phyloP scores from a whole-genome alignment of 2,329 filamentous ascomycete species.

The Epicoccum sorghinum region DNA sequence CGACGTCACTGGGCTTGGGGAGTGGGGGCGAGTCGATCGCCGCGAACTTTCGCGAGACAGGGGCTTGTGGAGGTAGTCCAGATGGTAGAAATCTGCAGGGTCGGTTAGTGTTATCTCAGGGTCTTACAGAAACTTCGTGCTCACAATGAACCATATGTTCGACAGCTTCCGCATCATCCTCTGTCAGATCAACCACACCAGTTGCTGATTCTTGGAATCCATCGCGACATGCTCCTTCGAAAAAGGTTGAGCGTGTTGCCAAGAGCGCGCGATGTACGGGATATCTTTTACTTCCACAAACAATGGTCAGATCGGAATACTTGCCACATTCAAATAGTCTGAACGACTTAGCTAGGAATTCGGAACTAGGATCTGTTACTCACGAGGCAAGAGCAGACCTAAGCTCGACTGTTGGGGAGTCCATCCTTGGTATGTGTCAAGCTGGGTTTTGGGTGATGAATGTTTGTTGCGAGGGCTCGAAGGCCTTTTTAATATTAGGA shows the following conservation, averaged over 20 bases:
- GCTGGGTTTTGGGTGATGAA: not conserved
- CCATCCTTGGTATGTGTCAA: slow-evolving; percentile 34
- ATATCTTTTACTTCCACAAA: slow-evolving; percentile 54
- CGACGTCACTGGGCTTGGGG: slow-evolving; percentile 25
- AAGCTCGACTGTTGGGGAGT: slow-evolving; percentile 52
- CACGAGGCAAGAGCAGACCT: slow-evolving; percentile 56
- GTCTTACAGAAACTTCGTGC: slow-evolving; percentile 18
- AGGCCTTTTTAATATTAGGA: slow-evolving; percentile 17
- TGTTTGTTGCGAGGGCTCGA: not conserved
- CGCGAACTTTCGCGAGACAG: slow-evolving; percentile 39
- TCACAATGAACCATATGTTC: slow-evolving; percentile 51
- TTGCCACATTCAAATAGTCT: slow-evolving; percentile 47
- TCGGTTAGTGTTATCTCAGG: slow-evolving; percentile 24
- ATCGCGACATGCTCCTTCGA: slow-evolving; percentile 49
- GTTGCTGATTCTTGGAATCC: slow-evolving; percentile 46
- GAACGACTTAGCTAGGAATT: slow-evolving; percentile 35
- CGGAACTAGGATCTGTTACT: slow-evolving; percentile 26
- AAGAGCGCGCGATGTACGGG: slow-evolving; percentile 56
- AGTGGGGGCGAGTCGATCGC: slow-evolving; percentile 31
- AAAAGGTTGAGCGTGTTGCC: slow-evolving; percentile 57
- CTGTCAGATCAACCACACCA: slow-evolving; percentile 47
- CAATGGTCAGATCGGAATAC: slow-evolving; percentile 58
- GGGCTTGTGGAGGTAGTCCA: slow-evolving; percentile 47
- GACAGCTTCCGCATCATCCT: slow-evolving; percentile 50
- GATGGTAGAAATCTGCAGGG: slow-evolving; percentile 48